These are phyloP conservation scores for Castanea crenata DNA, from an alignment of 306 rosid genomes.

Conservation along the genomic window DNA sequence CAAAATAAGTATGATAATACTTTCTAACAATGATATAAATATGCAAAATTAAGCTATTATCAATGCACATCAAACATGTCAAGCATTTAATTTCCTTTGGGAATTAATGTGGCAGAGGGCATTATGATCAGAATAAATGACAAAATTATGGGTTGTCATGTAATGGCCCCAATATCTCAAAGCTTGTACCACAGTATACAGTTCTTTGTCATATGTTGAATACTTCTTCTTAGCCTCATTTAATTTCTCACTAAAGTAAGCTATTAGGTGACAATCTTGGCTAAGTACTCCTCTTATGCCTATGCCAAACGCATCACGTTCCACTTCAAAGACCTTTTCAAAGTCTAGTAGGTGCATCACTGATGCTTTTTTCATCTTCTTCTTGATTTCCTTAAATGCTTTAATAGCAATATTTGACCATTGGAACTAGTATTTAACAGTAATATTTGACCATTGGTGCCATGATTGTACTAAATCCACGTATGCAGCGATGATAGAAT, in stretches of 20 bases:
- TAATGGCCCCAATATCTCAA: neutral
- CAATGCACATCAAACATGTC: neutral
- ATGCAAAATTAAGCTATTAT: no score
- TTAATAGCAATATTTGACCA: neutral
- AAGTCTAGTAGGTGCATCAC: neutral
- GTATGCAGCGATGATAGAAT: neutral
- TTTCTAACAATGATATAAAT: no score
- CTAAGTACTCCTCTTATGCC: neutral
- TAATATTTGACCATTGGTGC: neutral
- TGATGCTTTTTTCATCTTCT: neutral
- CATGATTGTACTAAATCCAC: neutral
- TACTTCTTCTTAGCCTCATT: conserved; percentile 7
- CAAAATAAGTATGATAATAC: no score
- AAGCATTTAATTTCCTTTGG: neutral
- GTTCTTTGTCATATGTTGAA: neutral
- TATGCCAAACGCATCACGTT: neutral
- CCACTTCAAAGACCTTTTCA: neutral
- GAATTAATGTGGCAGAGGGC: neutral
- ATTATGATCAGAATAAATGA: neutral
- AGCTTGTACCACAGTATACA: neutral
- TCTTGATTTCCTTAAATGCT: neutral
- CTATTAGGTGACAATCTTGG: neutral
- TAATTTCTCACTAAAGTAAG: conserved; percentile 5
- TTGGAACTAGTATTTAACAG: neutral
- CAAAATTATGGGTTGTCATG: neutral